These are phyloP conservation scores for Colletotrichum magnum DNA, from an alignment of 2,329 filamentous ascomycete genomes.

Conservation along the genomic window DNA sequence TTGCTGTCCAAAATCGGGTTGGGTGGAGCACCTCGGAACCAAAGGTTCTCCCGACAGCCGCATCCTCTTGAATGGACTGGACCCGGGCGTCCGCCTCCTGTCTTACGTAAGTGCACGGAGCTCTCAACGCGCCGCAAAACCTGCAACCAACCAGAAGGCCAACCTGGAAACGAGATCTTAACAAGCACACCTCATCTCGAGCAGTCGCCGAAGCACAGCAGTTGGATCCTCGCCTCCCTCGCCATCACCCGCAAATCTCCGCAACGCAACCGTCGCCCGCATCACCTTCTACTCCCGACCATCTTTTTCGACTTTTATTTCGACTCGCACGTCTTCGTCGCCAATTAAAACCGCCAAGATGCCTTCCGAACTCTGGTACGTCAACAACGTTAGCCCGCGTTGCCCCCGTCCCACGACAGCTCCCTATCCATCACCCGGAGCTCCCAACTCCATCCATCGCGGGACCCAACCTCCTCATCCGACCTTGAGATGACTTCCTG, in stretches of 20 bases:
- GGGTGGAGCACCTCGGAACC: slow-evolving; percentile 13
- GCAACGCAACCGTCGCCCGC: slow-evolving; percentile 39
- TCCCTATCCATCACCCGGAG: slow-evolving; percentile 49
- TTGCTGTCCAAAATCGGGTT: background rate
- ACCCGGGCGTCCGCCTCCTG: background rate
- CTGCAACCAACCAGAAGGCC: slow-evolving; percentile 55
- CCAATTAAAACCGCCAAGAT: slow-evolving; percentile 68
- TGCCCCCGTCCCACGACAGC: slow-evolving; percentile 48
- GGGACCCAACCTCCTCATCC: slow-evolving; percentile 1
- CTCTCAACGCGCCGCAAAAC: slow-evolving; percentile 57
- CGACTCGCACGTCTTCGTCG: slow-evolving; percentile 38
- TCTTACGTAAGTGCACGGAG: slow-evolving; percentile 38
- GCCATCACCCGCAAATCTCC: slow-evolving; percentile 30
- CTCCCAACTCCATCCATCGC: slow-evolving; percentile 46
- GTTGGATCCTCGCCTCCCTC: slow-evolving; percentile 32
- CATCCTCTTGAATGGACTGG: slow-evolving; percentile 5
- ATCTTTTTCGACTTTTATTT: slow-evolving; percentile 27
- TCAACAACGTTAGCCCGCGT: slow-evolving; percentile 53
- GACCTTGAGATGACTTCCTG: slow-evolving; percentile 15
- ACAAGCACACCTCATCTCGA: slow-evolving; percentile 43
- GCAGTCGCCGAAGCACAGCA: slow-evolving; percentile 38
- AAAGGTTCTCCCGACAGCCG: slow-evolving; percentile 19
- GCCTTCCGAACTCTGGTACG: slow-evolving; percentile 87
- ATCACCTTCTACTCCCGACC: slow-evolving; percentile 28
- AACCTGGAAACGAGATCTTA: slow-evolving; percentile 57